These are phyloP conservation scores for California macrophylla DNA, from an alignment of 441 rosid genomes.

Conservation along the genomic window DNA sequence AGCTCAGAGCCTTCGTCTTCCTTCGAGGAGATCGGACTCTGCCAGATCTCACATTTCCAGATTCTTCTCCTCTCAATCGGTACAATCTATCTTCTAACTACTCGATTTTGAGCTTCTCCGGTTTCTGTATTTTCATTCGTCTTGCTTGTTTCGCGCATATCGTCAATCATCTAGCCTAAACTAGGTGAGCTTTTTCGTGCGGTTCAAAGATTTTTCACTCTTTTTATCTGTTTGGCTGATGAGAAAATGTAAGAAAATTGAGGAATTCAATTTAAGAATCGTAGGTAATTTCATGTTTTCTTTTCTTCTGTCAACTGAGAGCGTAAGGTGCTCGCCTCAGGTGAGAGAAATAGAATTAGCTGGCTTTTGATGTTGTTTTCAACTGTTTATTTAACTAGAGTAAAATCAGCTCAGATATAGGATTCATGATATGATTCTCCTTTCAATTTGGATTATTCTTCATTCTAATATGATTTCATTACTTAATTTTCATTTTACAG, in stretches of 20 bases:
- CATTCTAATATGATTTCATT: neutral
- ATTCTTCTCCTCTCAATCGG: constrained; percentile 56
- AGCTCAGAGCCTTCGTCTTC: constrained; percentile 61
- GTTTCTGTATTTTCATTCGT: too few species aligned
- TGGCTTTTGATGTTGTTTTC: neutral
- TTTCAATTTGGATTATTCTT: neutral
- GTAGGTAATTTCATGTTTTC: neutral
- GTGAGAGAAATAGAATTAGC: neutral
- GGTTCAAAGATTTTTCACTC: neutral
- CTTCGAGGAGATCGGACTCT: constrained; percentile 42
- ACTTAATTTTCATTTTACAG: neutral
- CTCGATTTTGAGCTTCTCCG: neutral
- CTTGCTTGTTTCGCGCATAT: too few species aligned
- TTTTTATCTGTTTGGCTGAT: constrained; percentile 9
- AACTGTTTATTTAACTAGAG: too few species aligned
- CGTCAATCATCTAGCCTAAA: too few species aligned
- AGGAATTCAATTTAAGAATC: neutral
- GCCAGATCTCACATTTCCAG: constrained; percentile 58
- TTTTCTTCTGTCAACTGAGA: neutral
- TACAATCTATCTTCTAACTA: constrained; percentile 23
- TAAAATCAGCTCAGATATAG: neutral
- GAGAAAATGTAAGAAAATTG: constrained; percentile 6
- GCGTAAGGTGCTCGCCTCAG: neutral
- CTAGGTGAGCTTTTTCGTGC: neutral
- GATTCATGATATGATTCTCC: neutral